A percentile compares a stretch with the other conserved stretches of the same genome.
Evolutionary conservation across 257 asterid species (phyloP).

Genomic region (Mentha longifolia): DNA sequence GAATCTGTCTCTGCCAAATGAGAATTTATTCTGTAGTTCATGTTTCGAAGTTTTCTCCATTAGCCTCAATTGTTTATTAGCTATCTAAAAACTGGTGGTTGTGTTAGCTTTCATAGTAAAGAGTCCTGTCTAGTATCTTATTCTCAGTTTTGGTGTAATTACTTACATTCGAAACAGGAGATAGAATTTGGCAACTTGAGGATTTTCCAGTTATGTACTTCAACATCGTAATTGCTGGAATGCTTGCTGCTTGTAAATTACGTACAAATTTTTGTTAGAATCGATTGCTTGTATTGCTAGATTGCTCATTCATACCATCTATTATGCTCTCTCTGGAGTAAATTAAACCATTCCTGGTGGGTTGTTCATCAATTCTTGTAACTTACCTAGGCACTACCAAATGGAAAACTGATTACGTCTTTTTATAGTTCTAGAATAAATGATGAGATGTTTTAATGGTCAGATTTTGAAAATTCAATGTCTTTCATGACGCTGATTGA

Average conservation of each 20-base stretch:
- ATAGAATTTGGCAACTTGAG: not conserved
- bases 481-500: slow-evolving; percentile 38
- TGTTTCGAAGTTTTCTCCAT: not conserved
- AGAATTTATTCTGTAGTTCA: not conserved
- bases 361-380: slow-evolving; percentile 1
- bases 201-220: not conserved
- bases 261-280: not conserved
- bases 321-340: slow-evolving; percentile 7
- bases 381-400: not conserved
- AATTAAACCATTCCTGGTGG: not conserved
- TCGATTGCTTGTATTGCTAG: slow-evolving; percentile 7
- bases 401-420: not conserved
- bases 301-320: slow-evolving; percentile 3
- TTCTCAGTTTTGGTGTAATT: too few relatives aligned
- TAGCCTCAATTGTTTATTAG: not conserved
- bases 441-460: not conserved
- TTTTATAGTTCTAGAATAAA: slow-evolving; percentile 14
- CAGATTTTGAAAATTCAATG: slow-evolving; percentile 26
- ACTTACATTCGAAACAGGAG: not conserved
- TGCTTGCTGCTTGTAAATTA: slow-evolving; percentile 12
- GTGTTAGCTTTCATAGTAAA: slow-evolving; percentile 13
- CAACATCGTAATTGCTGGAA: not conserved
- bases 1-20: not conserved
- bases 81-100: not conserved
- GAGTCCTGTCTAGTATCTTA: too few relatives aligned